Evolutionary conservation across 1,284 basidiomycete genomes (phyloP).

Genomic region (Ceratobasidium sp.): DNA sequence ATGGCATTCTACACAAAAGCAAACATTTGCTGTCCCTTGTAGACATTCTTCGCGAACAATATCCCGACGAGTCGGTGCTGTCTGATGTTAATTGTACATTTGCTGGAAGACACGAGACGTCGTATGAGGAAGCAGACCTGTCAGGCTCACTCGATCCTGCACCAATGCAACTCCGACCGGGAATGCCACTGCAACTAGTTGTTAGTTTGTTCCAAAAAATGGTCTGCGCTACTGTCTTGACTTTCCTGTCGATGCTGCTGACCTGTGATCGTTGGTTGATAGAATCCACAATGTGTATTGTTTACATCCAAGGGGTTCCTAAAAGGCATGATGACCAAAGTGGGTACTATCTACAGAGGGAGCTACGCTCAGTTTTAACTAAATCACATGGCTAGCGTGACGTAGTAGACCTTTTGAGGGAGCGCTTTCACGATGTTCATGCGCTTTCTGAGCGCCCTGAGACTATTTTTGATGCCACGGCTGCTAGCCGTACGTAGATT

Average conservation of each 20-base stretch:
- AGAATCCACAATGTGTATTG: constrained; percentile 72
- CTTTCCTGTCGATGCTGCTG: constrained; percentile 51
- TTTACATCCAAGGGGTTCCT: constrained; percentile 68
- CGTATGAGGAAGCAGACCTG: constrained; percentile 55
- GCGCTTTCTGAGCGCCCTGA: constrained; percentile 46
- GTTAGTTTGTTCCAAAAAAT: constrained; percentile 76
- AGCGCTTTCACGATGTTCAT: constrained; percentile 64
- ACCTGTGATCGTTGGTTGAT: background rate
- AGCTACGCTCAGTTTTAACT: background rate
- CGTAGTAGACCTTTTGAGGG: constrained; percentile 65
- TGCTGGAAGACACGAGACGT: constrained; percentile 21
- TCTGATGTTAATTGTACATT: constrained; percentile 38
- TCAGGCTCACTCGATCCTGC: constrained; percentile 63
- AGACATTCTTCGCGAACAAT: constrained; percentile 38
- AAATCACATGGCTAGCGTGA: constrained; percentile 56
- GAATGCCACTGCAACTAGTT: constrained; percentile 71
- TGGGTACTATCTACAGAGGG: background rate
- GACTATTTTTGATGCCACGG: constrained; percentile 11
- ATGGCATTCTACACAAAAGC: constrained; percentile 57
- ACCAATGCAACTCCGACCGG: constrained; percentile 67
- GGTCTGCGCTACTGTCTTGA: constrained; percentile 51
- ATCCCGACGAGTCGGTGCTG: constrained; percentile 26
- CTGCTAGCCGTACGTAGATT: background rate
- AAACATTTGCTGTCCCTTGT: constrained; percentile 48
- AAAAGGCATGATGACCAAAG: constrained; percentile 67